phyloP scores from a whole-genome alignment of 2,329 filamentous ascomycete genomes.

The Epichloe gansuensis region DNA sequence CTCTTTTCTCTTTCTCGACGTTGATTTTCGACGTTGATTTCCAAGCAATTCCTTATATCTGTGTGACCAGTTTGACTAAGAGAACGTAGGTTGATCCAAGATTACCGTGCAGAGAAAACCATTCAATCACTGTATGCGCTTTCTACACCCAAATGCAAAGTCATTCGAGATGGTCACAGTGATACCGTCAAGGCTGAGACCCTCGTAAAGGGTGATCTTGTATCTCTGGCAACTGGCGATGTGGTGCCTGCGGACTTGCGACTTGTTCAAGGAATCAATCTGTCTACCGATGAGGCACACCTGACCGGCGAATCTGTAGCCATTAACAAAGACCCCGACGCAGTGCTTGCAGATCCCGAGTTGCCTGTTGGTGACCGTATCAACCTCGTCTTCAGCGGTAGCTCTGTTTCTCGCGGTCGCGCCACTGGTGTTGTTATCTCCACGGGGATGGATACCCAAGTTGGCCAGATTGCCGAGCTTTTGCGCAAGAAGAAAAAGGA shows the following conservation, averaged over 20 bases:
- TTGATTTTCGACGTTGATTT: too few species aligned
- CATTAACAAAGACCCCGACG: constrained; percentile 51
- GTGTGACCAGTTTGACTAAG: background rate
- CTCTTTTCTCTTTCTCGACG: background rate
- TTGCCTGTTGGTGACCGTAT: constrained; percentile 56
- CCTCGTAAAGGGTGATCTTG: constrained; percentile 55
- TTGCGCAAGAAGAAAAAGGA: constrained; percentile 44
- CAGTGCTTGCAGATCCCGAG: constrained; percentile 37
- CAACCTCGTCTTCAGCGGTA: constrained; percentile 61
- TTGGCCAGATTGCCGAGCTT: constrained; percentile 62
- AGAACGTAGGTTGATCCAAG: constrained; percentile 39
- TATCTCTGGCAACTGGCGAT: constrained; percentile 50
- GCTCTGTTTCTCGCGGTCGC: constrained; percentile 59
- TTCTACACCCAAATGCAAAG: constrained; percentile 47
- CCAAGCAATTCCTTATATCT: background rate
- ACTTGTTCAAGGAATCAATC: constrained; percentile 54
- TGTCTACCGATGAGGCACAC: constrained; percentile 64
- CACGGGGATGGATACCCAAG: constrained; percentile 63
- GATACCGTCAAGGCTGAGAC: constrained; percentile 41
- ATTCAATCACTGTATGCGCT: constrained; percentile 48
- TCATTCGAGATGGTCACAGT: constrained; percentile 40
- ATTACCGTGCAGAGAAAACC: constrained; percentile 49
- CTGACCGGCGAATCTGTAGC: constrained; percentile 64
- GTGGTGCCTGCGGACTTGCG: constrained; percentile 59
- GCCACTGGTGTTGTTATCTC: constrained; percentile 56